Base-by-base conservation (phyloP, 176 grass and related monocot genomes). In the Dendrocalamus sinicus region DNA sequence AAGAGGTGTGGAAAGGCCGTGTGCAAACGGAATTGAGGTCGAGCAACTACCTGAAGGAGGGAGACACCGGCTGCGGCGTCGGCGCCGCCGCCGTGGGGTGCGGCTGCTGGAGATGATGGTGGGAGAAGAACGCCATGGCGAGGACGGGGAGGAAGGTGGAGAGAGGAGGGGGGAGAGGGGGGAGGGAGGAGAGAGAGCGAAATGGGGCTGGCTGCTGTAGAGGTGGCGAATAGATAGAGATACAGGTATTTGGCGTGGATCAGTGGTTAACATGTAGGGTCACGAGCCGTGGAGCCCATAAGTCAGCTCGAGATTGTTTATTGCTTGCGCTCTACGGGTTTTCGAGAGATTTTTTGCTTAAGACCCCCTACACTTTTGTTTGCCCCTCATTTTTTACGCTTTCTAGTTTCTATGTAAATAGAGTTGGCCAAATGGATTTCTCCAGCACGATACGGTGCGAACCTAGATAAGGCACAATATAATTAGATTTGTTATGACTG, bases 61-160 rank as follows among this genome's bases (percentile, higher is more conserved):
- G 91, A 12, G 87, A 83, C 53, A 75, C 76, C 76, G 84, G 90
- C 74, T 92, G 92, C 40, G 86, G 93, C 77, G 7, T 90, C 28
- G 46, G 69, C 41, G 72, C 86, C 16, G 88, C 74, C 57, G 72
- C 70, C 57, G 79, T 78, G 14, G 82, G 88, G 70, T 89, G 89
- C 52, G 84, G 88, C 81, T 90, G 91, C 87, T 90, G 94, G 74
- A 91, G 88, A 54, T 86, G 88, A 85, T 94, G 87, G 66, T 89
- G 94, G 20, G 90, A 91, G 82, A 97, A 94, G 88, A 94, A 97
- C 67, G 92, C 92, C 94, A 97, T 97, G 86, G 86, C 82, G 77
- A 75, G 50, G 32, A 55, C 70, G 57, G 75, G 73, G 30, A 39
- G 51, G 45, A 81, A 24, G 41, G 57, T 39, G 76, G 59, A 30